Evolutionary conservation across 176 grass and related monocot genomes (phyloP).

Genomic region (Oryza coarctata): DNA sequence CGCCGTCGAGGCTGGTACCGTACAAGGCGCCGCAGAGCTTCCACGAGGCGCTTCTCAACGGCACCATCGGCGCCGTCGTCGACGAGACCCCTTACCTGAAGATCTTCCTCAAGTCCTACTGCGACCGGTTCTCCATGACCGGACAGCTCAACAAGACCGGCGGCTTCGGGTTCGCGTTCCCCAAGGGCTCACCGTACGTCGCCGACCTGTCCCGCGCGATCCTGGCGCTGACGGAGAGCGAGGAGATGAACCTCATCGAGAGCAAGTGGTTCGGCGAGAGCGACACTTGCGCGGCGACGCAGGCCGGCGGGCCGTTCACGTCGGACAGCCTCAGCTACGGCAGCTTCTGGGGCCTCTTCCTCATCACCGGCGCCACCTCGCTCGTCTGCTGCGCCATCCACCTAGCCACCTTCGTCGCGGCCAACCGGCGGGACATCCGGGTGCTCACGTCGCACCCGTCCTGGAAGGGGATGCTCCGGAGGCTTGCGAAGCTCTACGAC

Average conservation of each 20-base stretch:
- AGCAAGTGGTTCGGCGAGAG: conserved; percentile 64
- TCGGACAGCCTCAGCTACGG: conserved; percentile 52
- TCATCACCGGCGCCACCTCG: conserved; percentile 67
- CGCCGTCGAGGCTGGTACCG: conserved; percentile 26
- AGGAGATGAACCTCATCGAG: conserved; percentile 54
- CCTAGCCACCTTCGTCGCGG: conserved; percentile 24
- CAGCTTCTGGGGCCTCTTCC: conserved; percentile 90
- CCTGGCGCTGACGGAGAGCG: conserved; percentile 60
- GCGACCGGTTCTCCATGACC: conserved; percentile 42
- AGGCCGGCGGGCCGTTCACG: conserved; percentile 27
- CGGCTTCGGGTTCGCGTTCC: conserved; percentile 74
- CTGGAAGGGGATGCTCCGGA: not conserved
- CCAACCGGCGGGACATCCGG: not conserved
- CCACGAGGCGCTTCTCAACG: conserved; percentile 41
- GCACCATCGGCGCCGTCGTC: conserved; percentile 52
- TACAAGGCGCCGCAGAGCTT: conserved; percentile 31
- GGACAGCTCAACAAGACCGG: conserved; percentile 49
- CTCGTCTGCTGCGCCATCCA: conserved; percentile 35
- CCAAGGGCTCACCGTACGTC: conserved; percentile 59
- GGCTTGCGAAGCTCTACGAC: conserved; percentile 35
- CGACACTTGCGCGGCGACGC: conserved; percentile 13
- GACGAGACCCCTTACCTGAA: conserved; percentile 68
- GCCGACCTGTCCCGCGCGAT: conserved; percentile 68
- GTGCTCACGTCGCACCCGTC: not conserved
- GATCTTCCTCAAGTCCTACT: conserved; percentile 59